A percentile compares a stretch with the other conserved stretches of the same genome.
Evolutionary conservation across 1,284 basidiomycete genomes (phyloP).

Genomic region (Abortiporus biennis): DNA sequence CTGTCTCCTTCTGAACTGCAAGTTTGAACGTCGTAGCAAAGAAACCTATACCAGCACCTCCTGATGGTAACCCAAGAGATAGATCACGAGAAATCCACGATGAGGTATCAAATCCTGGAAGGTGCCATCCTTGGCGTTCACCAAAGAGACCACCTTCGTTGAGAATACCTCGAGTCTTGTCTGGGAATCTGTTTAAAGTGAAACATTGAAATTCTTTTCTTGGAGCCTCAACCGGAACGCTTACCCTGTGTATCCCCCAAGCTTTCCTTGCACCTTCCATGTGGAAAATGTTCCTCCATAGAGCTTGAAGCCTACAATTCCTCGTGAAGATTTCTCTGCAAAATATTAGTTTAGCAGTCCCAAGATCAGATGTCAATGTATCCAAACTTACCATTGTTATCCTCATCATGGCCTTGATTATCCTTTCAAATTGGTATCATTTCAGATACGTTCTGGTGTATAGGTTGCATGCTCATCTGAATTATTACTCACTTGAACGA

Average conservation of each 20-base stretch:
- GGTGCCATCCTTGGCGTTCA: slow-evolving; percentile 78
- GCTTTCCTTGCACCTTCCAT: slow-evolving; percentile 82
- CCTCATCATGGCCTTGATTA: slow-evolving; percentile 72
- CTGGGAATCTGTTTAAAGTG: slow-evolving; percentile 47
- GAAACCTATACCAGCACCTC: slow-evolving; percentile 65
- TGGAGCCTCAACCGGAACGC: neutral
- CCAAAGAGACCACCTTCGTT: slow-evolving; percentile 81
- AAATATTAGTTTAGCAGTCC: neutral
- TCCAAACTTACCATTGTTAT: slow-evolving; percentile 38
- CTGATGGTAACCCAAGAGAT: slow-evolving; percentile 48
- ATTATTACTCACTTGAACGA: slow-evolving; percentile 55
- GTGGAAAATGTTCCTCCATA: slow-evolving; percentile 50
- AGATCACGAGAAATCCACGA: slow-evolving; percentile 52
- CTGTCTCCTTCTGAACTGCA: slow-evolving; percentile 48
- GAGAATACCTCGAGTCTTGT: slow-evolving; percentile 61
- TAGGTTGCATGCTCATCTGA: too few relatives aligned
- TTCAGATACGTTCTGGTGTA: neutral
- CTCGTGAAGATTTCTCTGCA: slow-evolving; percentile 62
- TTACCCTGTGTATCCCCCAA: slow-evolving; percentile 68
- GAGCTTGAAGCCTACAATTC: slow-evolving; percentile 70
- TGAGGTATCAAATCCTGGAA: slow-evolving; percentile 65
- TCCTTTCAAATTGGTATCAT: too few relatives aligned
- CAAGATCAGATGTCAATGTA: neutral
- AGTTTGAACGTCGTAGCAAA: slow-evolving; percentile 70
- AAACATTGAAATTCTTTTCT: neutral